Evolutionary conservation across 768 basidiomycete species (phyloP).

Genomic region (Agaricus blazei): DNA sequence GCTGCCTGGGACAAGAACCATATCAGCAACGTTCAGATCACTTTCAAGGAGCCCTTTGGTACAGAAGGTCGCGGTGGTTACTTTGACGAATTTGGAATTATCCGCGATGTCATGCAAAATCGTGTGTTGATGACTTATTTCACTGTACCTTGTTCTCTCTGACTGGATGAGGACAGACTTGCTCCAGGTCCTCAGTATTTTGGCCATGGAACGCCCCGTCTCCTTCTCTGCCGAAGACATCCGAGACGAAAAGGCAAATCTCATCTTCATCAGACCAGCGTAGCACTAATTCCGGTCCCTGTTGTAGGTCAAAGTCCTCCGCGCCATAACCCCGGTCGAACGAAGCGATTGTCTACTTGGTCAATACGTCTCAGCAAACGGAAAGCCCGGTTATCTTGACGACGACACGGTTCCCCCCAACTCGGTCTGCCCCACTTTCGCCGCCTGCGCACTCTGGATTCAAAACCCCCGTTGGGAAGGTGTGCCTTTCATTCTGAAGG

Average conservation of each 20-base stretch:
- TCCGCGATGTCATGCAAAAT: constrained; percentile 96
- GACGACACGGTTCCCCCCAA: constrained; percentile 91
- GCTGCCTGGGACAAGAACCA: constrained; percentile 95
- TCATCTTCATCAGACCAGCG: constrained; percentile 2
- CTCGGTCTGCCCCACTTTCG: constrained; percentile 93
- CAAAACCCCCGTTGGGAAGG: constrained; percentile 98
- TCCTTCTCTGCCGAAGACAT: constrained; percentile 97
- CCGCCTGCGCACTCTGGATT: constrained; percentile 86
- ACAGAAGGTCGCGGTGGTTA: constrained; percentile 99
- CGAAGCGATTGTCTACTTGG: constrained; percentile 81
- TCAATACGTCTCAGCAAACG: constrained; percentile 84
- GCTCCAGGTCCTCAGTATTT: constrained; percentile 87
- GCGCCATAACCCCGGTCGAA: constrained; percentile 81
- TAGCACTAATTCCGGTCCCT: constrained; percentile 5
- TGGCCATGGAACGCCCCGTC: constrained; percentile 98
- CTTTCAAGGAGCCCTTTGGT: constrained; percentile 98
- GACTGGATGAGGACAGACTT: constrained; percentile 53
- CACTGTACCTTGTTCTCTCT: constrained; percentile 10
- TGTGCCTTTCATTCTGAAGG: constrained; percentile 97
- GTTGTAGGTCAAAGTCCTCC: constrained; percentile 88
- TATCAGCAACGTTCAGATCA: constrained; percentile 96
- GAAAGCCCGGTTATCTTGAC: constrained; percentile 99
- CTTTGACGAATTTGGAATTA: constrained; percentile 99
- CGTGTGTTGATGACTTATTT: constrained; percentile 52
- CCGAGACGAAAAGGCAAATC: constrained; percentile 89